Evolutionary conservation across 345 rosid genomes (phyloP), one percentile per base, ranked within the genome.

Genomic region (Limnanthes douglasii): DNA sequence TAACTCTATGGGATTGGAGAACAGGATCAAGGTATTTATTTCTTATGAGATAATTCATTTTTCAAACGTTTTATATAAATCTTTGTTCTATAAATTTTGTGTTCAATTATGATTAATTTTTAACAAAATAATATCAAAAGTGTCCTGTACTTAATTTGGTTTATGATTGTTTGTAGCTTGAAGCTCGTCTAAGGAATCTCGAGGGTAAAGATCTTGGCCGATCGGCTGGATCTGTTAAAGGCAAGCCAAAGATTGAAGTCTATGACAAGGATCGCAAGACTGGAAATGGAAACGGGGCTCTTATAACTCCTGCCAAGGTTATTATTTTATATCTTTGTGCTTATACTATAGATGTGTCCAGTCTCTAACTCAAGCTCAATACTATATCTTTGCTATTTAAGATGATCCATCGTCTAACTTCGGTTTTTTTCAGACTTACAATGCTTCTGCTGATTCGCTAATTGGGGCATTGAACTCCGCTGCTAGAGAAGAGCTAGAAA

Each of bases 271-370:
- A 88, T 47, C 42, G 70, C 13, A 88, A 71, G 80, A 66, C 50
- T 52, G 81, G 84, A 4, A 45, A 78, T 15, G 60, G n/a, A n/a
- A n/a, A n/a, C n/a, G 70, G 86, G 15, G 94, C 66, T 18, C 45
- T 76, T 34, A 68, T 79, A 48, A 79, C 93, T 37, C 62, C 90
- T 51, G 94, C 95, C 12, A 83, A 83, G 94, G 95, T 79, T 26
- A 42, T 10, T 14, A 10, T 13, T 19, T 10, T 23, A 5, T 4
- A 12, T 30, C 11, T 37, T 8, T 21, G 26, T 10, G n/a, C n/a
- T n/a, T n/a, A n/a, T n/a, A n/a, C n/a, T n/a, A n/a, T n/a, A n/a
- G n/a, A n/a, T n/a, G n/a, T n/a, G n/a, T n/a, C n/a, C n/a, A n/a
- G n/a, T n/a, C n/a, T n/a, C n/a, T n/a, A n/a, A n/a, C n/a, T n/a